Evolutionary conservation across 495 filamentous ascomycete species (phyloP), one percentile per base, ranked within the genome.

Genomic region (Pseudoneurospora amorphoporcata): DNA sequence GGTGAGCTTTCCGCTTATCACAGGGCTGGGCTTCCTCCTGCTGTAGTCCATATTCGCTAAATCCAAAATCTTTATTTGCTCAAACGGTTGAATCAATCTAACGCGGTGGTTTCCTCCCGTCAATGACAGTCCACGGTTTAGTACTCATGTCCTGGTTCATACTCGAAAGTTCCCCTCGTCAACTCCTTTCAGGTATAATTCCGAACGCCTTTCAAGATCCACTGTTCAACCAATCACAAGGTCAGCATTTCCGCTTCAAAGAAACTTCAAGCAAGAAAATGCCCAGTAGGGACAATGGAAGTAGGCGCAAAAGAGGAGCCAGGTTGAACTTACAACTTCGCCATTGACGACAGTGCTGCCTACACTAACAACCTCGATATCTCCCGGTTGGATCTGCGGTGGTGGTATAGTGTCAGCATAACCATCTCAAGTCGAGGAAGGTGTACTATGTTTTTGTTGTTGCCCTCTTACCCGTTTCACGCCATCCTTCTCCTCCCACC

Each of bases 271-370:
- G 32, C 10, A 37, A 38, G 42, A 23, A 43, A 23, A 2, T 47
- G 23, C n/a, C 2, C 45, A 65, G 43, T 58, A 4, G 23, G 14
- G 17, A 43, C 14, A 16, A 29, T 17, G 6, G 16, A 38, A 58
- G 2, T 35, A 4, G 32, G 9, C 8, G n/a, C 10, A 38, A 16
- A 19, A 42, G 39, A 17, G 37, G 45, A 38, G 23, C 29, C n/a
- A 68, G 8, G 37, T 40, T 47, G 38, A 17, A 72, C 75, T 61
- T 75, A 82, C 81, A 39, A 97, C 89, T 80, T 98, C 91, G 19
- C 94, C 94, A 81, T 98, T 98, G 4, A 88, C 86, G 35, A 96
- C 94, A 69, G 86, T 84, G 76, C 90, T 88, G 0, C 89, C 90
- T 71, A 96, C 80, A 69, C 83, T 88, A 39, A 88, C 86, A 19